Conservation (phyloP, 257 asterid genomes). For the Linderniella brevidens region DNA sequence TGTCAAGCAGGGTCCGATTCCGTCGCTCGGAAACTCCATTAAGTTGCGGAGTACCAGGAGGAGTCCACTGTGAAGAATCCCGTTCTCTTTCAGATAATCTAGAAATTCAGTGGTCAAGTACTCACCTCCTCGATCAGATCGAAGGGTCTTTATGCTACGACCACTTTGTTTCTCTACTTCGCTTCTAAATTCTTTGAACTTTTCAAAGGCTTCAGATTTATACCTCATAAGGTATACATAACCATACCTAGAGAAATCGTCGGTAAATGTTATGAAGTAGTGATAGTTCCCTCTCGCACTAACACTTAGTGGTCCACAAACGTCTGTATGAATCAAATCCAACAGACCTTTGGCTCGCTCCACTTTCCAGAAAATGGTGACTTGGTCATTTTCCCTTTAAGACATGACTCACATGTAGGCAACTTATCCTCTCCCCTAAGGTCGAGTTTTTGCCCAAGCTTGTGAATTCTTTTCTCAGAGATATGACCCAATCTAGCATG, state of each 20-base stretch:
- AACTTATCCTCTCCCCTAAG: not conserved
- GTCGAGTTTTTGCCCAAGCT: not conserved
- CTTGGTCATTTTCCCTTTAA: not conserved
- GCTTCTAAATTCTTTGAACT: not conserved
- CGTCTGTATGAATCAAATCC: constrained; percentile 2
- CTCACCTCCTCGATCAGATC: not conserved
- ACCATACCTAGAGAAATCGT: not conserved
- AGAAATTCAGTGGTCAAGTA: not conserved
- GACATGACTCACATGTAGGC: constrained; percentile 1
- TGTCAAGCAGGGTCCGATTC: not conserved
- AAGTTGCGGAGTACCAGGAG: not conserved
- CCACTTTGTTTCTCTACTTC: not conserved
- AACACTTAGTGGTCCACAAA: not conserved
- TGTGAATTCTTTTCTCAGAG: not conserved
- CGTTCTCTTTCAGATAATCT: not conserved
- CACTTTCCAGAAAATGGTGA: not conserved
- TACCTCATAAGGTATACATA: not conserved
- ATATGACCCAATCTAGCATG: constrained; percentile 1
- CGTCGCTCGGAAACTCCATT: not conserved
- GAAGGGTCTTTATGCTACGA: not conserved
- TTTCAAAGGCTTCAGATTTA: constrained; percentile 1
- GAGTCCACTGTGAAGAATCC: not conserved
- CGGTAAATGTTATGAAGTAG: not conserved
- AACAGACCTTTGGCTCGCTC: not conserved
- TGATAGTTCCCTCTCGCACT: not conserved